phyloP scores from a whole-genome alignment of 2,329 filamentous ascomycete species.

The Monilinia fructicola region DNA sequence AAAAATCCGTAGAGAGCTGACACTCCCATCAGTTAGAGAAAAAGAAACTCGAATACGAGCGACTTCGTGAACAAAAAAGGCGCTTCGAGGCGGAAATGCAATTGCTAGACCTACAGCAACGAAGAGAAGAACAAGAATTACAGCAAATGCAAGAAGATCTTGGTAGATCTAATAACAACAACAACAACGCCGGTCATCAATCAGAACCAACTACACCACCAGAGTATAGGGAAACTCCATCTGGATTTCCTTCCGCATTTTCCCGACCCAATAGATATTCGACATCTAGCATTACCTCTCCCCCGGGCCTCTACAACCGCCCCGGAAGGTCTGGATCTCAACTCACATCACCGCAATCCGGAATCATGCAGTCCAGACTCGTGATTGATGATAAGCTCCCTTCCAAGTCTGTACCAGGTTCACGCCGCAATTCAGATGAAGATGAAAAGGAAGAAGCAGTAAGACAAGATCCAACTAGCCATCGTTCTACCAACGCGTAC shows the following conservation, averaged over 20 bases:
- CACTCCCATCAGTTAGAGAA: constrained; percentile 72
- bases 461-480: constrained; percentile 66
- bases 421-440: constrained; percentile 86
- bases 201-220: constrained; percentile 96
- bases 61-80: constrained; percentile 82
- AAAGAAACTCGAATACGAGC: constrained; percentile 90
- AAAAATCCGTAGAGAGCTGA: constrained; percentile 41
- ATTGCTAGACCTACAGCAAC: constrained; percentile 80
- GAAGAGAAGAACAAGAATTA: constrained; percentile 79
- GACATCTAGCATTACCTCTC: constrained; percentile 64
- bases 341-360: constrained; percentile 73
- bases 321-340: constrained; percentile 75
- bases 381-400: constrained; percentile 65
- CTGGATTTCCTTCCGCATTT: constrained; percentile 75
- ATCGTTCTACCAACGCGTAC: constrained; percentile 76
- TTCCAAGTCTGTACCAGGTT: constrained; percentile 82
- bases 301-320: constrained; percentile 72
- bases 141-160: constrained; percentile 82
- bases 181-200: constrained; percentile 62
- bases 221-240: constrained; percentile 73
- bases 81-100: constrained; percentile 92
- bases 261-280: constrained; percentile 87
- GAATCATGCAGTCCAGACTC: constrained; percentile 58
- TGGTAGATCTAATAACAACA: constrained; percentile 50
- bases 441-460: constrained; percentile 80